Conservation (phyloP, 345 rosid genomes). For the Adansonia digitata region DNA sequence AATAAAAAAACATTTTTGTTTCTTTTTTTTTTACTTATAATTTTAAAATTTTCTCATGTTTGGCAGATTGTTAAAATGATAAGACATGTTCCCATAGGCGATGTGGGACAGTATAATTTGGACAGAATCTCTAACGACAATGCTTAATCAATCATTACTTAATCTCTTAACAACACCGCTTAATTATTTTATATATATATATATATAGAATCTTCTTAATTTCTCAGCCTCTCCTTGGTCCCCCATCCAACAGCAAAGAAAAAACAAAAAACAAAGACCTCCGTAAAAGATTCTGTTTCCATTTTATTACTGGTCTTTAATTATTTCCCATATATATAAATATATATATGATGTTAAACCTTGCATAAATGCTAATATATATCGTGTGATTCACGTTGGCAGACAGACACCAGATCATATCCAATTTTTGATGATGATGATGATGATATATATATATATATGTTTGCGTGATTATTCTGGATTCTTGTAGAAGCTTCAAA, state of each 20-base stretch:
- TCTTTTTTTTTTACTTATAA: neutral
- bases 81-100: neutral
- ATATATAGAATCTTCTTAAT: neutral
- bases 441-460: too few relatives aligned
- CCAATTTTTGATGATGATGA: neutral
- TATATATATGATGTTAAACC: neutral
- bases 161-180: neutral
- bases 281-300: neutral
- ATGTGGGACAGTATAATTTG: neutral
- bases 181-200: too few relatives aligned
- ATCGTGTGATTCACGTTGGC: conserved; percentile 22
- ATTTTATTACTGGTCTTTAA: neutral
- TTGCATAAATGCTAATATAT: neutral
- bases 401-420: neutral
- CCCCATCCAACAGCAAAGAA: neutral
- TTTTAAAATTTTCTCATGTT: neutral
- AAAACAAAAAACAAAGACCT: neutral
- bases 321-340: neutral
- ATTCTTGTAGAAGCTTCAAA: neutral
- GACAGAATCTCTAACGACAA: neutral
- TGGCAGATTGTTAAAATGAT: neutral
- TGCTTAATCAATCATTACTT: too few relatives aligned
- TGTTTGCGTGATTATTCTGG: neutral
- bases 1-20: neutral
- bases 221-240: neutral